phyloP scores from a whole-genome alignment of 202 grass and related monocot species.

The Schoenoplectus tabernaemontani region DNA sequence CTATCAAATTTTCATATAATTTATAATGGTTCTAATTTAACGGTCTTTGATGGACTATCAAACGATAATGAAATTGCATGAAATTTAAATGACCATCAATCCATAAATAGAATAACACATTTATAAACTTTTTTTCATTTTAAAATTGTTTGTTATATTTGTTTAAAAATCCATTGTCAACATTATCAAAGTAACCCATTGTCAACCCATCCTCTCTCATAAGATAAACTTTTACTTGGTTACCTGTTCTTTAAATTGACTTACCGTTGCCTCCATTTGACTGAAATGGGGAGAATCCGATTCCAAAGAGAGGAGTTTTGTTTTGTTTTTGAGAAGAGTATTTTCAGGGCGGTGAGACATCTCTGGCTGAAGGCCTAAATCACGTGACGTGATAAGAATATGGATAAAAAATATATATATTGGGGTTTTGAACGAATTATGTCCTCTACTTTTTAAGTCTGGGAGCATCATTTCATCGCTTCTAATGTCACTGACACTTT shows the following conservation, averaged over 20 bases:
- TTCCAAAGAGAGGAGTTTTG: too few relatives aligned
- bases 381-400: slow-evolving; percentile 21
- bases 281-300: neutral
- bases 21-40: too few relatives aligned
- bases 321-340: neutral
- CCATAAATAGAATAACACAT: too few relatives aligned
- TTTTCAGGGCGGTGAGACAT: neutral
- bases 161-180: too few relatives aligned
- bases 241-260: neutral
- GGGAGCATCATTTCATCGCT: slow-evolving; percentile 6
- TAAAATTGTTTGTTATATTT: too few relatives aligned
- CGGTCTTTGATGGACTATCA: too few relatives aligned
- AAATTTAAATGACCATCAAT: too few relatives aligned
- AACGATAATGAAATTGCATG: too few relatives aligned
- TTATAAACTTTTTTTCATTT: too few relatives aligned
- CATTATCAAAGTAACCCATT: too few relatives aligned
- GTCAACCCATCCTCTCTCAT: too few relatives aligned
- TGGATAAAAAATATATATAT: neutral
- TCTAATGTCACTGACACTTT: neutral
- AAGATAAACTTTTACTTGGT: neutral
- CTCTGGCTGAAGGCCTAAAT: slow-evolving; percentile 11
- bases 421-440: slow-evolving; percentile 1
- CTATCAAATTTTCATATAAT: too few relatives aligned
- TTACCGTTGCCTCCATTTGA: neutral
- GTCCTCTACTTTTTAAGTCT: neutral